These are phyloP conservation scores for Lipomyces yamanashiensis DNA, from an alignment of 805 yeast genomes.

Conservation along the genomic window DNA sequence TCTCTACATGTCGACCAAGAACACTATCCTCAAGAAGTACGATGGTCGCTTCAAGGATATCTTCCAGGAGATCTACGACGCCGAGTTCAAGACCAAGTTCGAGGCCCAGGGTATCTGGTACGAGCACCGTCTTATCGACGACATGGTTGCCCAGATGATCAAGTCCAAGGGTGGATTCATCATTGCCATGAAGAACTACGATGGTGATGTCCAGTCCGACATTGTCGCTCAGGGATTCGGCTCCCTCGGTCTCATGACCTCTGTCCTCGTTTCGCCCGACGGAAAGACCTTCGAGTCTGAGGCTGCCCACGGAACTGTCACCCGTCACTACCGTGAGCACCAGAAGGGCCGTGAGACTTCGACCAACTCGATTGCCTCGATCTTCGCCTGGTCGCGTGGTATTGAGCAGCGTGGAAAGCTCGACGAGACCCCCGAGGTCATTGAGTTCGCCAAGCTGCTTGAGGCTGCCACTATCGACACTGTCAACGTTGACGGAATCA, in stretches of 20 bases:
- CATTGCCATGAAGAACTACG: slow-evolving; percentile 96
- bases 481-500: slow-evolving; percentile 78
- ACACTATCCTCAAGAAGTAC: slow-evolving; percentile 90
- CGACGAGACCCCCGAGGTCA: slow-evolving; percentile 84
- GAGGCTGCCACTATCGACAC: slow-evolving; percentile 88
- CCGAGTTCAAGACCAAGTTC: slow-evolving; percentile 69
- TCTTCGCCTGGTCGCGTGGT: slow-evolving; percentile 97
- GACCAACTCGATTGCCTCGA: slow-evolving; percentile 95
- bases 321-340: slow-evolving; percentile 94
- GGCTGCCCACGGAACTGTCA: slow-evolving; percentile 99
- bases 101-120: slow-evolving; percentile 88
- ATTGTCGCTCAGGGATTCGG: slow-evolving; percentile 99
- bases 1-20: slow-evolving; percentile 86
- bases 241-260: slow-evolving; percentile 94
- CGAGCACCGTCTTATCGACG: slow-evolving; percentile 95
- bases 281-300: slow-evolving; percentile 94
- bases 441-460: slow-evolving; percentile 72
- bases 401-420: slow-evolving; percentile 88
- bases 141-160: slow-evolving; percentile 98
- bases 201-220: slow-evolving; percentile 96
- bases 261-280: slow-evolving; percentile 95
- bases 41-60: slow-evolving; percentile 96
- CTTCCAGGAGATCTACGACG: slow-evolving; percentile 78
- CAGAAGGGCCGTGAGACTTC: slow-evolving; percentile 97
- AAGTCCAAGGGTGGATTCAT: slow-evolving; percentile 94